phyloP scores from a whole-genome alignment of 495 filamentous ascomycete genomes.

The Chlorociboria aeruginascens region DNA sequence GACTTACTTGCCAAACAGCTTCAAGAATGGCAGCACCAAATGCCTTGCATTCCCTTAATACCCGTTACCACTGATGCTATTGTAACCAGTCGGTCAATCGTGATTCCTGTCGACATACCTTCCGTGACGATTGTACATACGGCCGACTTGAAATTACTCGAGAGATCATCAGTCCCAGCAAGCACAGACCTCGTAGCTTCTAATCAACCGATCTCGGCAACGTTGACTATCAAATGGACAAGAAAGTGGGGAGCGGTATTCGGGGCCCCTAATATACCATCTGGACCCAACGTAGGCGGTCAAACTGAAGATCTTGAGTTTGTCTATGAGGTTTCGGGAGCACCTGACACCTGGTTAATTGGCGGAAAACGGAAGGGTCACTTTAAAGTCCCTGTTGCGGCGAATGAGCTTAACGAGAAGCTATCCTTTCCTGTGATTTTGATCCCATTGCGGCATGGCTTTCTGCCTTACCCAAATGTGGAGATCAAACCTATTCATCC shows the following conservation, averaged over 20 bases:
- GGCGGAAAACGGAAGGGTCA: conserved; percentile 70
- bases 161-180: conserved; percentile 19
- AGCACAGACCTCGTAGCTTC: conserved; percentile 35
- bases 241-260: conserved; percentile 51
- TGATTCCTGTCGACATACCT: conserved; percentile 78
- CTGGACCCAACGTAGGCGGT: conserved; percentile 9
- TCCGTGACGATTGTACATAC: conserved; percentile 75
- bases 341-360: conserved; percentile 69
- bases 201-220: conserved; percentile 60
- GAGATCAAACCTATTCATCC: conserved; percentile 45
- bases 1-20: conserved; percentile 24
- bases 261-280: conserved; percentile 11
- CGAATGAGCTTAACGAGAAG: conserved; percentile 22
- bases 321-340: conserved; percentile 69
- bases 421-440: conserved; percentile 48
- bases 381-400: conserved; percentile 44
- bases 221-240: conserved; percentile 64
- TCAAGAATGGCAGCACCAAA: conserved; percentile 26
- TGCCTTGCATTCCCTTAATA: conserved; percentile 23
- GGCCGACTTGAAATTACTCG: conserved; percentile 48
- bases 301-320: conserved; percentile 54
- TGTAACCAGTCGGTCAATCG: conserved; percentile 31
- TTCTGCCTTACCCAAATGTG: conserved; percentile 60
- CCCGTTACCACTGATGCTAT: conserved; percentile 6
- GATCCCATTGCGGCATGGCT: conserved; percentile 67